Conservation (phyloP, 768 basidiomycete genomes). For the Phlegmacium glaucopus region DNA sequence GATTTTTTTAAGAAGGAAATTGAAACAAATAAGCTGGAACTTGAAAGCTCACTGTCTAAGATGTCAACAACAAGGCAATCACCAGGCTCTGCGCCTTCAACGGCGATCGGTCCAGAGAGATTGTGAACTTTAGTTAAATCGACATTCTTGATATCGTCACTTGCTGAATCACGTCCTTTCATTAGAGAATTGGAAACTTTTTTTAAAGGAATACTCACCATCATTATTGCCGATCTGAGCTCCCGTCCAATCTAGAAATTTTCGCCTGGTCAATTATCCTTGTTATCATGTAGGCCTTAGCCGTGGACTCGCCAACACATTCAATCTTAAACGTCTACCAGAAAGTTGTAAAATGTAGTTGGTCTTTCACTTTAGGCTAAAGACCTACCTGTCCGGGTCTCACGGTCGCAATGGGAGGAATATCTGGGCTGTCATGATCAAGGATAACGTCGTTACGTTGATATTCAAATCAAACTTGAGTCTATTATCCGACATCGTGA, state of each 20-base stretch:
- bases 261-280: not conserved
- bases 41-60: slow-evolving; percentile 52
- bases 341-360: not conserved
- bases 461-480: too few species aligned
- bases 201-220: slow-evolving; percentile 33
- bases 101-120: slow-evolving; percentile 71
- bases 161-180: slow-evolving; percentile 31
- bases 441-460: not conserved
- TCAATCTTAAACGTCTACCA: slow-evolving; percentile 64
- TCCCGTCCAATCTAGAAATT: slow-evolving; percentile 80
- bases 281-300: not conserved
- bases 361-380: not conserved
- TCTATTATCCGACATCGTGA: too few species aligned
- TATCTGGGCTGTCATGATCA: slow-evolving; percentile 45
- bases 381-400: slow-evolving; percentile 54
- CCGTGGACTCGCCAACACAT: slow-evolving; percentile 52
- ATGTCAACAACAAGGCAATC: slow-evolving; percentile 81
- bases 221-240: slow-evolving; percentile 79
- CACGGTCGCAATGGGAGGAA: slow-evolving; percentile 57
- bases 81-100: slow-evolving; percentile 76
- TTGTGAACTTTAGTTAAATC: slow-evolving; percentile 68
- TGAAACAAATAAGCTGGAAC: not conserved
- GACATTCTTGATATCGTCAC: slow-evolving; percentile 66
- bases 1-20: not conserved
- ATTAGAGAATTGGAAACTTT: not conserved